These are phyloP conservation scores for Forsythia viridissima DNA, from an alignment of 257 asterid genomes.

Conservation along the genomic window DNA sequence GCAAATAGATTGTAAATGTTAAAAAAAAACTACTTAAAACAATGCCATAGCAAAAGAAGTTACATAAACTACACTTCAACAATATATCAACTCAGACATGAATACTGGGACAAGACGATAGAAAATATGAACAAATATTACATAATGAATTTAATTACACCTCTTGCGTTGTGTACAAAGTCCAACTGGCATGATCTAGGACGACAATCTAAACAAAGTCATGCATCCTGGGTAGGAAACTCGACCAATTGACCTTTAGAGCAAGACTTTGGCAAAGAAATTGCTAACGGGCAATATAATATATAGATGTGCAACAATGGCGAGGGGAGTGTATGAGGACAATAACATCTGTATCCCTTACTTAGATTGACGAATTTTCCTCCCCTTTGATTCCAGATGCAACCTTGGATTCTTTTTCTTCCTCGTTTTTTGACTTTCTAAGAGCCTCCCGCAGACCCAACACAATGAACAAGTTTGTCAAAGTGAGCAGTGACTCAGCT, in stretches of 20 bases:
- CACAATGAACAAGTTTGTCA: conserved; percentile 89
- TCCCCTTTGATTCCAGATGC: conserved; percentile 43
- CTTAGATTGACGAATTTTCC: conserved; percentile 49
- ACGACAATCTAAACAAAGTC: neutral
- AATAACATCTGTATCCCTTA: conserved; percentile 17
- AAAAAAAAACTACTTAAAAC: neutral
- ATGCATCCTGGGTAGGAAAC: neutral
- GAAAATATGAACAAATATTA: neutral
- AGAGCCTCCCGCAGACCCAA: conserved; percentile 80
- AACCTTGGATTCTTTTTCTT: conserved; percentile 35
- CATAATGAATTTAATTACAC: neutral
- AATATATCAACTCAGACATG: neutral
- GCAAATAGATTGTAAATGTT: neutral
- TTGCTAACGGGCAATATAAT: neutral
- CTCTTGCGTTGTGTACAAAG: no score
- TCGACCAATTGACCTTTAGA: neutral
- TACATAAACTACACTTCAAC: neutral
- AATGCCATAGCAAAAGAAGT: neutral
- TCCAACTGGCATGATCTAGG: no score
- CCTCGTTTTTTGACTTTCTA: conserved; percentile 42
- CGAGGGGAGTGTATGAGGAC: neutral
- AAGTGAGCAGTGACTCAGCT: conserved; percentile 89
- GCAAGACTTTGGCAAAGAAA: neutral
- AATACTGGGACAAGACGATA: no score
- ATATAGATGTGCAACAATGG: neutral